Conservation (phyloP, 2,329 filamentous ascomycete species). For the Scedosporium dehoogii region DNA sequence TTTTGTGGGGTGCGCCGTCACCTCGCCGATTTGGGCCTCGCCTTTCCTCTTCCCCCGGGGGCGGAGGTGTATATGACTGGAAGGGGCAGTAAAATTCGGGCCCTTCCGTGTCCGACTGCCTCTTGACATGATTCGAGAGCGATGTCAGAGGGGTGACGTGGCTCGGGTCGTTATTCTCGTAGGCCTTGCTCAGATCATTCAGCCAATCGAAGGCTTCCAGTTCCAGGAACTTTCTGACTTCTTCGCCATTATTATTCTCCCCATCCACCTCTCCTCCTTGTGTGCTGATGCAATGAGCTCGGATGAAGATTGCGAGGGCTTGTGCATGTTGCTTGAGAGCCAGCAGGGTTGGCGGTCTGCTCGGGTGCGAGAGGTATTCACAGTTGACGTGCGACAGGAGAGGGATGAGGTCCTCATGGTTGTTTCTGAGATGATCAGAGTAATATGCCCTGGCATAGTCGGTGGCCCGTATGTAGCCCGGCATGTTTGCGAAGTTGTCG, state of each 20-base stretch:
- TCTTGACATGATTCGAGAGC: conserved; percentile 34
- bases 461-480: conserved; percentile 15
- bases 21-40: no score
- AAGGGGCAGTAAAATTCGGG: conserved; percentile 37
- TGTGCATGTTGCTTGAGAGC: conserved; percentile 52
- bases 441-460: conserved; percentile 18
- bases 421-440: conserved; percentile 15
- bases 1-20: background rate
- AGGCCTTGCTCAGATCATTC: conserved; percentile 36
- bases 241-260: conserved; percentile 8
- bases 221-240: conserved; percentile 21
- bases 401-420: conserved; percentile 12
- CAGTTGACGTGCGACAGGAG: conserved; percentile 40
- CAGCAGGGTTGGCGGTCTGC: conserved; percentile 41
- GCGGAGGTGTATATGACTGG: conserved; percentile 15
- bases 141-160: conserved; percentile 37
- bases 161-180: conserved; percentile 34
- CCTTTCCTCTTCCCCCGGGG: background rate
- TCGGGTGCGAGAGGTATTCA: conserved; percentile 42
- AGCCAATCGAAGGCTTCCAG: conserved; percentile 49
- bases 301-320: conserved; percentile 43
- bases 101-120: conserved; percentile 29
- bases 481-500: background rate
- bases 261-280: conserved; percentile 19
- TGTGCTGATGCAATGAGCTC: conserved; percentile 30